Evolutionary conservation across 106 monocot species (phyloP).

Genomic region (Triglochin maritima): DNA sequence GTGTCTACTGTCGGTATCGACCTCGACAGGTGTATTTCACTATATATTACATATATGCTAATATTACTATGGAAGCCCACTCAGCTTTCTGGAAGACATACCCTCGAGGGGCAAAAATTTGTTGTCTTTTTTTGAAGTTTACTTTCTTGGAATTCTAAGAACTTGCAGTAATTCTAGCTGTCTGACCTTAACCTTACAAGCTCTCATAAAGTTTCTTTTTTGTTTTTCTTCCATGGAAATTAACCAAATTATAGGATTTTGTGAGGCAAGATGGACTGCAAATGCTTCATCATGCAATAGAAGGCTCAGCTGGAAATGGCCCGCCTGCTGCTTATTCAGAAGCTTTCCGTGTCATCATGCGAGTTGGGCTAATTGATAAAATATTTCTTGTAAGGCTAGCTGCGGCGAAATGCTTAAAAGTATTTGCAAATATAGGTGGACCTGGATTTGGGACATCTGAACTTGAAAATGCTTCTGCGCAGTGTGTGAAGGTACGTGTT

Average conservation of each 20-base stretch:
- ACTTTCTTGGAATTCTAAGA: too few relatives aligned
- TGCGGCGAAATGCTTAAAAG: constrained; percentile 85
- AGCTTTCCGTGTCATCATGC: constrained; percentile 72
- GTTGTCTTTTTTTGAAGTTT: too few relatives aligned
- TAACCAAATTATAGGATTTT: constrained; percentile 61
- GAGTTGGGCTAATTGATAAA: constrained; percentile 67
- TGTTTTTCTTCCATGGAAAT: background rate
- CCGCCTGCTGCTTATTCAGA: constrained; percentile 65
- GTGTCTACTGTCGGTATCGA: too few relatives aligned
- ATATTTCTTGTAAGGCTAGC: constrained; percentile 71
- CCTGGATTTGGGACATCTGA: constrained; percentile 67
- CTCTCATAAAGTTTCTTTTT: too few relatives aligned
- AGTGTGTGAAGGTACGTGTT: constrained; percentile 62
- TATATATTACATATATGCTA: too few relatives aligned
- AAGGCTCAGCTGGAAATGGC: constrained; percentile 73
- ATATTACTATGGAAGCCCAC: too few relatives aligned
- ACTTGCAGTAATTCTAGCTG: too few relatives aligned
- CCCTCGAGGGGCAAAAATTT: too few relatives aligned
- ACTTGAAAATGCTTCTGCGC: constrained; percentile 62
- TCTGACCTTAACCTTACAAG: too few relatives aligned
- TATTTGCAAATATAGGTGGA: constrained; percentile 77
- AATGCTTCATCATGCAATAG: constrained; percentile 91
- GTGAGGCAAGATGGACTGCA: constrained; percentile 90
- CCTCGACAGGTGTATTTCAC: too few relatives aligned
- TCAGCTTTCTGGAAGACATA: too few relatives aligned